Conservation (phyloP, 139 green algal genomes). For the Chlamydomonas eustigma region DNA sequence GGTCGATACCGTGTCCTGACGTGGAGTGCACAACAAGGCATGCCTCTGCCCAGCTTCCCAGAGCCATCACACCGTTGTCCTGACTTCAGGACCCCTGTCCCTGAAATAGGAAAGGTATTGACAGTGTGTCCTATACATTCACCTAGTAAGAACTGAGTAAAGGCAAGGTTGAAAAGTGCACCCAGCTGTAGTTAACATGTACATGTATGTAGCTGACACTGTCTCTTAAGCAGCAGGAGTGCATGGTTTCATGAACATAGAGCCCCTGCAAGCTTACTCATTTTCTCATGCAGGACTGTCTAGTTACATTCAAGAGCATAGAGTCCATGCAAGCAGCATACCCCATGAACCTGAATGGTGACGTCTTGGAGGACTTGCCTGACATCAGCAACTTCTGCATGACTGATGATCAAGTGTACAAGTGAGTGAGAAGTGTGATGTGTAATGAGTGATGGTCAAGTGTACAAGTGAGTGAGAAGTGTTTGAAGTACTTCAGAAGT, state of each 20-base stretch:
- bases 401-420: slow-evolving; percentile 28
- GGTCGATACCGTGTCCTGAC: slow-evolving; percentile 43
- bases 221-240: not conserved
- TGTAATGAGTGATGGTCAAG: too few relatives aligned
- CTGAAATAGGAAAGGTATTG: slow-evolving; percentile 12
- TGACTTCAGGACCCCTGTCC: slow-evolving; percentile 18
- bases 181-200: not conserved
- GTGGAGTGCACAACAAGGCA: slow-evolving; percentile 50
- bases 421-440: not conserved
- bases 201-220: not conserved
- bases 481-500: too few relatives aligned
- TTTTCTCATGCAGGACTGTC: slow-evolving; percentile 23
- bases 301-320: slow-evolving; percentile 33
- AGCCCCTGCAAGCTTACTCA: not conserved
- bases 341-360: slow-evolving; percentile 47
- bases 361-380: slow-evolving; percentile 62
- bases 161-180: not conserved
- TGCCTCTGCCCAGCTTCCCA: slow-evolving; percentile 62
- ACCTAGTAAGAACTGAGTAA: too few relatives aligned
- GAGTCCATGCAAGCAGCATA: slow-evolving; percentile 15
- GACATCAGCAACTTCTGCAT: slow-evolving; percentile 46
- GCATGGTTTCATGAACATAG: not conserved
- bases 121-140: too few relatives aligned
- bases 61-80: slow-evolving; percentile 30
- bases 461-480: too few relatives aligned